Percentiles rank a stretch among this genome's conserved stretches.
Evolutionary conservation across 306 rosid genomes (phyloP).

Genomic region (Gleditsia sinensis): DNA sequence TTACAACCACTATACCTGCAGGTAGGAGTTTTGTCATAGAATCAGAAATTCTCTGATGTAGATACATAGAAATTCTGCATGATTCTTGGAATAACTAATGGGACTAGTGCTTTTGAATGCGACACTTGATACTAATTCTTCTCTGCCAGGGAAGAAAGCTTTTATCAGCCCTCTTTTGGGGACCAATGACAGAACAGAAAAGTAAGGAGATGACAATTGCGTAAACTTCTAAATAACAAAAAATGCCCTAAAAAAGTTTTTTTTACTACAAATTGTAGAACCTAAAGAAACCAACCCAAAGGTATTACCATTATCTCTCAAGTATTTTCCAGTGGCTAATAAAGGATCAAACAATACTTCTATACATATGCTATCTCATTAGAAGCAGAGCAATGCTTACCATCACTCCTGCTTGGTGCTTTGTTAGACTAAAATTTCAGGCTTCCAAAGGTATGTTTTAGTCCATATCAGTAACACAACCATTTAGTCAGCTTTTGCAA

Average conservation of each 20-base stretch:
- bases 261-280: background rate
- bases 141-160: background rate
- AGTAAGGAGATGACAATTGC: background rate
- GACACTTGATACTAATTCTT: background rate
- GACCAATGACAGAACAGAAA: background rate
- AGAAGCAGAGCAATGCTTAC: slow-evolving; percentile 28
- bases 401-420: slow-evolving; percentile 7
- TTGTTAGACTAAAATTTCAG: background rate
- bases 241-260: background rate
- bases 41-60: slow-evolving; percentile 17
- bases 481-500: background rate
- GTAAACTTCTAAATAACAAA: background rate
- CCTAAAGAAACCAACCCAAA: background rate
- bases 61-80: background rate
- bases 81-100: background rate
- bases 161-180: background rate
- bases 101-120: background rate
- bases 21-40: slow-evolving; percentile 17
- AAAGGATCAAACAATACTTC: background rate
- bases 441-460: slow-evolving; percentile 8
- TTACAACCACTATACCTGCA: slow-evolving; percentile 65
- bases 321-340: background rate
- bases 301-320: slow-evolving; percentile 15
- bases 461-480: background rate
- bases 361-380: background rate